Percentiles rank a stretch among this genome's conserved stretches.
These are phyloP conservation scores for Vigna trinervia DNA, from an alignment of 306 rosid genomes.

Conservation along the genomic window DNA sequence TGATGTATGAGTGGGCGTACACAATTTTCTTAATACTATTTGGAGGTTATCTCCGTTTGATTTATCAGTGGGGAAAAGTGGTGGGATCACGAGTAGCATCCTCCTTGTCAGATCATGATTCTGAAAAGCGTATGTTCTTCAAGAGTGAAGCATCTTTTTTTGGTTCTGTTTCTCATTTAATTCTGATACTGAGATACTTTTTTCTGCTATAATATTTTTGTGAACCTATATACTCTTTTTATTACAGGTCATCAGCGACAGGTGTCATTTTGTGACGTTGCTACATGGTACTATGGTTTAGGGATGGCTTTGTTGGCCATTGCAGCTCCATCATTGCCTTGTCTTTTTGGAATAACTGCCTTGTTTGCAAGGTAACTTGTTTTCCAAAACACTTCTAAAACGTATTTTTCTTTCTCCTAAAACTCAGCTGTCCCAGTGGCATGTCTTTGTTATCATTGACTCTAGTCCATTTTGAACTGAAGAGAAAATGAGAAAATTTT, in stretches of 20 bases:
- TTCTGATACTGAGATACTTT: constrained; percentile 7
- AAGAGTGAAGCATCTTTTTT: constrained; percentile 12
- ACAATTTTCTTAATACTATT: constrained; percentile 74
- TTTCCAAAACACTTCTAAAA: neutral
- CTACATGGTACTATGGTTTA: constrained; percentile 72
- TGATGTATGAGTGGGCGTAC: constrained; percentile 98
- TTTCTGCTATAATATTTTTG: neutral
- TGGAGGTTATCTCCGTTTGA: constrained; percentile 80
- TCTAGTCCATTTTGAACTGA: neutral
- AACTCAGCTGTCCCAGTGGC: constrained; percentile 12
- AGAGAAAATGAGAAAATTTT: neutral
- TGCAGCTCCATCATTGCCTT: constrained; percentile 88
- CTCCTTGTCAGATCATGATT: constrained; percentile 62
- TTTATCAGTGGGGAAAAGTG: constrained; percentile 78
- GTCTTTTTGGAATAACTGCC: constrained; percentile 88
- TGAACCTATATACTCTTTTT: constrained; percentile 7
- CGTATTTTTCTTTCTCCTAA: neutral
- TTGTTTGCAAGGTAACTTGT: constrained; percentile 74
- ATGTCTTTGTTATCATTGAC: constrained; percentile 4
- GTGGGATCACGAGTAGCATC: constrained; percentile 60
- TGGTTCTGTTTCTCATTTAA: constrained; percentile 30
- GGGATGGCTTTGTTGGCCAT: constrained; percentile 91
- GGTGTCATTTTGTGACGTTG: constrained; percentile 60
- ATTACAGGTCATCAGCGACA: constrained; percentile 87
- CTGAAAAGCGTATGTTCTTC: constrained; percentile 73